These are phyloP conservation scores for Fusarium pseudoanthophilum DNA, from an alignment of 2,329 filamentous ascomycete genomes.

Conservation along the genomic window DNA sequence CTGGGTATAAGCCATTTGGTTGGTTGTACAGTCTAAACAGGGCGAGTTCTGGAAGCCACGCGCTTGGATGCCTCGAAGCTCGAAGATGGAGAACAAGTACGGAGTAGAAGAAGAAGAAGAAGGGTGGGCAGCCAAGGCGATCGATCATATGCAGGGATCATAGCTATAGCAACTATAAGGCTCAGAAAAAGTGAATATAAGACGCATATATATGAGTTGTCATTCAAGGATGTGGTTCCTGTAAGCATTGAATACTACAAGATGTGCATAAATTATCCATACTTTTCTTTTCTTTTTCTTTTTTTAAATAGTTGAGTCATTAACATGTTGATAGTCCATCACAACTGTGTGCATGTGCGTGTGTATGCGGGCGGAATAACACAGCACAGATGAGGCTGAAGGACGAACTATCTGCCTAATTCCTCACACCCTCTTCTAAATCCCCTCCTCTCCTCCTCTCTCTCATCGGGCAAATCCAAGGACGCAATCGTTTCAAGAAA, in stretches of 20 bases:
- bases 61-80: constrained; percentile 14
- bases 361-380: background rate
- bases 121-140: constrained; percentile 19
- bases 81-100: background rate
- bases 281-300: background rate
- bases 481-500: constrained; percentile 16
- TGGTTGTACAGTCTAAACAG: constrained; percentile 6
- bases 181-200: constrained; percentile 3
- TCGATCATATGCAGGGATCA: constrained; percentile 16
- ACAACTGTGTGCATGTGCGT: background rate
- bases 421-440: constrained; percentile 10
- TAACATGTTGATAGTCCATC: no score
- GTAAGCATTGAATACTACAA: background rate
- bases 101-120: background rate
- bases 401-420: constrained; percentile 10
- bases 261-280: background rate
- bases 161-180: background rate
- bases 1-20: background rate
- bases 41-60: constrained; percentile 10
- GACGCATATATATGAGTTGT: constrained; percentile 10
- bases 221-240: background rate
- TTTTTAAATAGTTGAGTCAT: background rate
- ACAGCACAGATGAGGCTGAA: constrained; percentile 26
- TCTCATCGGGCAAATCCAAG: constrained; percentile 10
- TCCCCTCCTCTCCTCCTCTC: constrained; percentile 14